phyloP scores from a whole-genome alignment of 768 basidiomycete species.

The Rhodotorula taiwanensis region DNA sequence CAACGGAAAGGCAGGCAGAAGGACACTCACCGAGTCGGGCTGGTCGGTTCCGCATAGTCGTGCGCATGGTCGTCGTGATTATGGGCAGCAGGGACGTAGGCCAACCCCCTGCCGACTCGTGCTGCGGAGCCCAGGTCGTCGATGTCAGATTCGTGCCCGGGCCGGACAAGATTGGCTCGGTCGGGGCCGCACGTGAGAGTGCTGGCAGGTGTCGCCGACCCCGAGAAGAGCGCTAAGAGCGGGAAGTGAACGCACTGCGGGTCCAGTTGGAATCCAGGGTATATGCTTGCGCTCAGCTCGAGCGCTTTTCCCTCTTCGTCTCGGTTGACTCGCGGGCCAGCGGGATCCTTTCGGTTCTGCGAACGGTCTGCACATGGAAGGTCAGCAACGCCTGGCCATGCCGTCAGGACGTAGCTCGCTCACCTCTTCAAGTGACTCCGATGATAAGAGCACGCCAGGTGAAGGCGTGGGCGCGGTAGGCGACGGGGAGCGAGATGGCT shows the following conservation, averaged over 20 bases:
- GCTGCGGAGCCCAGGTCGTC: no score
- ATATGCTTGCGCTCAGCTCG: no score
- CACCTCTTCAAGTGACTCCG: no score
- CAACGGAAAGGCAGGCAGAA: background rate
- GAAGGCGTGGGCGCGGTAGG: no score
- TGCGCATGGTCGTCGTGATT: background rate
- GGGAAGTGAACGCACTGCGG: background rate
- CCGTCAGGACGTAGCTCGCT: background rate
- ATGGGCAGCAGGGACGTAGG: constrained; percentile 2
- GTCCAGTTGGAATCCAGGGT: background rate
- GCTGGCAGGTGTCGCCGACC: no score
- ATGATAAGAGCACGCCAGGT: no score
- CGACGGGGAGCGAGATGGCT: no score
- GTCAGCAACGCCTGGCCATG: background rate
- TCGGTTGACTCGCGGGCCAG: background rate
- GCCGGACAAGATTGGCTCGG: no score
- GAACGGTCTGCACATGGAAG: no score
- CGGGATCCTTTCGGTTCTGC: background rate
- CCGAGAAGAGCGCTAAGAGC: no score
- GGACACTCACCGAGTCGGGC: background rate
- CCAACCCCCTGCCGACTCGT: constrained; percentile 21
- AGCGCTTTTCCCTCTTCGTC: background rate
- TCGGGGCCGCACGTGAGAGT: no score
- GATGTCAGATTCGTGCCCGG: no score
- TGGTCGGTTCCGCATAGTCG: background rate